Percentiles rank a stretch among this genome's conserved stretches.
These are phyloP conservation scores for Cutaneotrichosporon cutaneum DNA, from an alignment of 1,284 basidiomycete genomes.

Conservation along the genomic window DNA sequence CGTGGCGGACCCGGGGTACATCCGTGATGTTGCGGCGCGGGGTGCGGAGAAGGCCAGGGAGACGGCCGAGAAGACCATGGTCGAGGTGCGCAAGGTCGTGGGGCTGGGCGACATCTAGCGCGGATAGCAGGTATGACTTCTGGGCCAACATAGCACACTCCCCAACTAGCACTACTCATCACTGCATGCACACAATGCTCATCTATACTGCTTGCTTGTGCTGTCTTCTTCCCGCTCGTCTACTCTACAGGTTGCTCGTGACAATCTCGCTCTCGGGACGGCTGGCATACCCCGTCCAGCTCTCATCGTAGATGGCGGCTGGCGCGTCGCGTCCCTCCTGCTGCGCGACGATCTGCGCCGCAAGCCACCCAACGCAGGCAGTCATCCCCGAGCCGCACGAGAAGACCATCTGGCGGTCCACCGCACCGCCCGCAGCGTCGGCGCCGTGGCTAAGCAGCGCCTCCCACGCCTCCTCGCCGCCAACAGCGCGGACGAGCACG, in stretches of 20 bases:
- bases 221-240: background rate
- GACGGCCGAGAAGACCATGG: slow-evolving; percentile 65
- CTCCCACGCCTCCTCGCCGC: slow-evolving; percentile 55
- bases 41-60: slow-evolving; percentile 68
- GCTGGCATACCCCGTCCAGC: slow-evolving; percentile 43
- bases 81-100: slow-evolving; percentile 64
- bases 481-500: slow-evolving; percentile 57
- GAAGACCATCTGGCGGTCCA: slow-evolving; percentile 62
- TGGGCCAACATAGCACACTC: no score
- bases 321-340: slow-evolving; percentile 55
- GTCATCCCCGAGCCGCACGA: slow-evolving; percentile 96
- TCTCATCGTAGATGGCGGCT: slow-evolving; percentile 55
- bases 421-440: slow-evolving; percentile 55
- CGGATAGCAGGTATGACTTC: no score
- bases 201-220: background rate
- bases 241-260: slow-evolving; percentile 12
- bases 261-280: slow-evolving; percentile 33
- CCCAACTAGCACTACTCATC: slow-evolving; percentile 5
- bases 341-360: slow-evolving; percentile 80
- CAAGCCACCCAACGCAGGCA: slow-evolving; percentile 87
- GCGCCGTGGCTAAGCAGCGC: slow-evolving; percentile 54
- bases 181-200: slow-evolving; percentile 6
- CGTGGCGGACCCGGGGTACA: slow-evolving; percentile 62
- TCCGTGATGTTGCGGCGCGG: slow-evolving; percentile 63
- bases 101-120: slow-evolving; percentile 57